Evolutionary conservation across 306 rosid genomes (phyloP).

Genomic region (Hippophae tibetana): DNA sequence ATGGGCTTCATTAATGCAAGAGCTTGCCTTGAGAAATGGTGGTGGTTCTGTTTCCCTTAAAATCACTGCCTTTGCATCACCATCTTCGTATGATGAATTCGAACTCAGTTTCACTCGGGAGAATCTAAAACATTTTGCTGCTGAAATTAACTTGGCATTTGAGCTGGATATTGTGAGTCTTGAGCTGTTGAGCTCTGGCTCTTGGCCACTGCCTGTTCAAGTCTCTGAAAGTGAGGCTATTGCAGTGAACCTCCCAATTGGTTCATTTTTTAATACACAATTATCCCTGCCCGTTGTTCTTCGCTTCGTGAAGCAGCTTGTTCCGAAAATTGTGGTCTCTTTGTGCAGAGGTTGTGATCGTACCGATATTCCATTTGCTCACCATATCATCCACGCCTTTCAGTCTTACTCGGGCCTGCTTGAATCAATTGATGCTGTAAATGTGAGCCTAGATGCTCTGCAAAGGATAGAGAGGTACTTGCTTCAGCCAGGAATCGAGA

Average conservation of each 20-base stretch:
- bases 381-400: constrained; percentile 42
- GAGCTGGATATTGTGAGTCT: constrained; percentile 54
- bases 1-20: constrained; percentile 92
- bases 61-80: constrained; percentile 66
- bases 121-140: constrained; percentile 61
- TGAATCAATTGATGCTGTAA: constrained; percentile 72
- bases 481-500: constrained; percentile 73
- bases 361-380: constrained; percentile 51
- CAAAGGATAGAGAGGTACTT: constrained; percentile 66
- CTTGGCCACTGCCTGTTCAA: constrained; percentile 54
- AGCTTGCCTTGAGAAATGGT: constrained; percentile 55
- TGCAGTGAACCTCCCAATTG: constrained; percentile 62
- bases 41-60: constrained; percentile 51
- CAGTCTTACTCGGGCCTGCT: constrained; percentile 47
- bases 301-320: constrained; percentile 61
- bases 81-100: constrained; percentile 44
- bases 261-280: constrained; percentile 36
- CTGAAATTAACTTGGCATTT: constrained; percentile 53
- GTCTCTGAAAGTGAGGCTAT: constrained; percentile 47
- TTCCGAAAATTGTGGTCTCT: constrained; percentile 67
- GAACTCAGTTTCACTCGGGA: constrained; percentile 76
- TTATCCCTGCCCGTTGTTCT: constrained; percentile 44
- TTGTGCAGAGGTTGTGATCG: constrained; percentile 56
- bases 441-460: constrained; percentile 46
- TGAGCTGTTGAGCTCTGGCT: constrained; percentile 45